These are phyloP conservation scores for Alternaria triticimaculans DNA, from an alignment of 2,329 filamentous ascomycete genomes.

Conservation along the genomic window DNA sequence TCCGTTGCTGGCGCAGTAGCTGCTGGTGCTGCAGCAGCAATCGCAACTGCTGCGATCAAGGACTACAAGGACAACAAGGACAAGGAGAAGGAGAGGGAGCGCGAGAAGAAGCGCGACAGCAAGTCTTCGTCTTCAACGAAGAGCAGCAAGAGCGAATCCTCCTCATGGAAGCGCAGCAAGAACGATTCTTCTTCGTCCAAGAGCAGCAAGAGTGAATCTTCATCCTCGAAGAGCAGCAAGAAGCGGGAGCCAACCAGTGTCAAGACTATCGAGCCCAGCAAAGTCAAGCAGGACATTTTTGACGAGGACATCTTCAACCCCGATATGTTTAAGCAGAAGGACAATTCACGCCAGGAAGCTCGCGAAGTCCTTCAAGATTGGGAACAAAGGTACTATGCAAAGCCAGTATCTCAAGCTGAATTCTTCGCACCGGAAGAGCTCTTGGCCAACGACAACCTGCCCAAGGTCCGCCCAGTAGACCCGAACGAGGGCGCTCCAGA, in stretches of 20 bases:
- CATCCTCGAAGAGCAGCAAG: conserved; percentile 15
- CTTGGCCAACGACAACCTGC: conserved; percentile 45
- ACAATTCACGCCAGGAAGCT: conserved; percentile 34
- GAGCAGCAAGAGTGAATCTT: neutral
- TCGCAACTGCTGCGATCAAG: conserved; percentile 40
- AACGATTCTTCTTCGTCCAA: conserved; percentile 21
- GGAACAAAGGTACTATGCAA: conserved; percentile 51
- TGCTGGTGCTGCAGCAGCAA: conserved; percentile 42
- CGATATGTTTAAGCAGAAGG: conserved; percentile 52
- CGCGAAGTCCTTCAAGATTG: conserved; percentile 52
- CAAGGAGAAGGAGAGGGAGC: conserved; percentile 16
- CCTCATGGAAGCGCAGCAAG: conserved; percentile 15
- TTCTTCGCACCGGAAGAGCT: conserved; percentile 58
- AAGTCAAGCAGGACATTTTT: conserved; percentile 41
- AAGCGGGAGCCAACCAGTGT: conserved; percentile 41
- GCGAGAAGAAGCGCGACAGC: conserved; percentile 13
- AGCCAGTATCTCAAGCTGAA: conserved; percentile 51
- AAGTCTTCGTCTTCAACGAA: conserved; percentile 13
- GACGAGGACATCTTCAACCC: conserved; percentile 57
- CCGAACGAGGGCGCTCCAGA: conserved; percentile 55
- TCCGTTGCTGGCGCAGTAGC: conserved; percentile 46
- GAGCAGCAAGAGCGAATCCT: conserved; percentile 23
- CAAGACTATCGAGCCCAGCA: conserved; percentile 46
- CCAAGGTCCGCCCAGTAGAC: conserved; percentile 45
- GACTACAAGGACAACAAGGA: conserved; percentile 34